Evolutionary conservation across 2,329 filamentous ascomycete species (phyloP), one percentile per base, ranked within the genome.

Genomic region (Exophiala oligosperma): DNA sequence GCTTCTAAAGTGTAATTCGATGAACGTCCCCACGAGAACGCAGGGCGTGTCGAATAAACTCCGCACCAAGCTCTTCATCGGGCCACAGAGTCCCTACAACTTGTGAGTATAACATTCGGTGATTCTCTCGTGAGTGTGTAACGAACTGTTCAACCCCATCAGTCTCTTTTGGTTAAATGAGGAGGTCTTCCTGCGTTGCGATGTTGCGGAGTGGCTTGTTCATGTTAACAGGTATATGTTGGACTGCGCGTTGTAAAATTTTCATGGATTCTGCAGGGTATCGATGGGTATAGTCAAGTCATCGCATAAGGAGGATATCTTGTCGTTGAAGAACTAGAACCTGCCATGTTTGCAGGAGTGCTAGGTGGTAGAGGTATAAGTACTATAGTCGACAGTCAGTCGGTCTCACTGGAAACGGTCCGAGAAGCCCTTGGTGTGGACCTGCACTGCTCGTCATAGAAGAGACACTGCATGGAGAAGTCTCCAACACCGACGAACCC

Each of bases 261-360:
- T 60, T 53, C 17, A 65, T 59, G 54, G 57, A 57, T 12, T 54
- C 56, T 21, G 61, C 56, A 52, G 66, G 66, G 23, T 59, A 50
- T 35, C 60, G 49, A 54, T 65, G 64, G 23, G 61, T 59, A 50
- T 66, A 58, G 35, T 56, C 63, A 1, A 66, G 51, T 29, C 51
- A 47, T 14, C 65, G 61, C 59, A 67, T 60, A 8, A 66, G 59
- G 11, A 67, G 63, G 56, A 67, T 65, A 40, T 66, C 63, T 38
- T 57, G 61, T 26, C 65, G 61, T 54, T 67, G 61, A 51, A 17
- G 17, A 17, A 17, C 17, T 17, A 17, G 17, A 17, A 17, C 17
- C 17, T 17, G 17, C 17, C 17, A 17, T 17, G 17, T 17, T 17
- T 17, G 17, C 17, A 17, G 17, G 17, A 17, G 17, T 17, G 17